Evolutionary conservation across 352 stramenopile species (phyloP), one percentile per base, ranked within the genome.

Genomic region (Nothophytophthora sp.): DNA sequence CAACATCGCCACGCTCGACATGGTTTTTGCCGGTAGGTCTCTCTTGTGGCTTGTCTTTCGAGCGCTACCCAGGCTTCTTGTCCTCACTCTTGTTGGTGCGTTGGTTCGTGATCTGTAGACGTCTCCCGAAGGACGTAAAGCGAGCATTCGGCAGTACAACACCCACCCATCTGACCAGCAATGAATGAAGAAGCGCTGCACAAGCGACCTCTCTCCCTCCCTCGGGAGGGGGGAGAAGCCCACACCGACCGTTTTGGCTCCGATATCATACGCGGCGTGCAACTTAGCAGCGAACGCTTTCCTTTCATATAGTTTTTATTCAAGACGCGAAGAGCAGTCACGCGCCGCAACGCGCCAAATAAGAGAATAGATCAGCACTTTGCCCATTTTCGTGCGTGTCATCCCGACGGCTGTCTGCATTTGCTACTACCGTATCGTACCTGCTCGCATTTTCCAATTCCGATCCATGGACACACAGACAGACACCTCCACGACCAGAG

Each of bases 1-100:
- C 73, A 88, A 90, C 55, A 81, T 90, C 35, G n/a, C 47, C 19
- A 92, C 79, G 40, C 65, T 94, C 47, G 60, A 76, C 22, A 76
- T 62, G 11, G 81, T 94, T 24, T 94, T 94, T 60, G 71, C 64
- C 12, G 79, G 83, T 92, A 70, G 25, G 60, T 25, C 16, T 28
- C 15, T 28, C 13, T 37, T 23, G 10, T 40, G 20, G 19, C 27
- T 20, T 32, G 20, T 41, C 2, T 1, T 47, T 13, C 19, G 9
- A 22, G 12, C 50, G n/a, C 24, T 18, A 25, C 2, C 24, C 33
- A 15, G 13, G 39, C 19, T 34, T 20, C 13, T 29, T 48, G 32
- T 37, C 19, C 32, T 64, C 54, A 16, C 55, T 66, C 20, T 60
- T 11, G 34, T 50, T 53, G 15, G 53, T 58, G 29, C 58, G 52